Evolutionary conservation across 768 basidiomycete species (phyloP).

Genomic region (Panaeolus papilionaceus): DNA sequence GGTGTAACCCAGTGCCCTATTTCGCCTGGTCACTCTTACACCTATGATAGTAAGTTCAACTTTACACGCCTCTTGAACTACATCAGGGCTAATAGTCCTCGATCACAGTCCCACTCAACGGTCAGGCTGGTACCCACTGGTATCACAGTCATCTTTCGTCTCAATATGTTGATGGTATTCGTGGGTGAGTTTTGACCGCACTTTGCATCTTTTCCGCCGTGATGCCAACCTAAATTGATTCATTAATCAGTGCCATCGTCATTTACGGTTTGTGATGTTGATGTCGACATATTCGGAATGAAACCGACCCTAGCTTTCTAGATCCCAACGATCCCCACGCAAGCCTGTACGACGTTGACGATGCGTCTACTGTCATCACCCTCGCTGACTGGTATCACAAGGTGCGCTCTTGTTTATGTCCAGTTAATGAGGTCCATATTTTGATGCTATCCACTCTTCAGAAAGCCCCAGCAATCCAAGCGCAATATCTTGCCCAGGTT

Average conservation of each 20-base stretch:
- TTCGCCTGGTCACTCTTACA: slow-evolving; percentile 34
- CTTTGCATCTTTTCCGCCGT: slow-evolving; percentile 25
- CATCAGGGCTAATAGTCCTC: background rate
- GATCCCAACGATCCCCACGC: slow-evolving; percentile 17
- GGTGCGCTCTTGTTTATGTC: background rate
- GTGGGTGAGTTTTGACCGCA: slow-evolving; percentile 45
- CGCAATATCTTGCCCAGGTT: slow-evolving; percentile 33
- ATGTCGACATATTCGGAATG: slow-evolving; percentile 30
- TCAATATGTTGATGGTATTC: slow-evolving; percentile 30
- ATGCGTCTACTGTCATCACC: slow-evolving; percentile 43
- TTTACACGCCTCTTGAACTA: too few relatives aligned
- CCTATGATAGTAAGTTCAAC: slow-evolving; percentile 28
- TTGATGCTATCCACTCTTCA: background rate
- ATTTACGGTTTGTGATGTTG: slow-evolving; percentile 27
- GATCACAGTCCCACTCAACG: slow-evolving; percentile 26
- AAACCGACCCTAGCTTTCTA: background rate
- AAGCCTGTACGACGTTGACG: slow-evolving; percentile 29
- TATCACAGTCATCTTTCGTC: slow-evolving; percentile 32
- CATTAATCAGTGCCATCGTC: background rate
- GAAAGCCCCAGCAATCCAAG: slow-evolving; percentile 35
- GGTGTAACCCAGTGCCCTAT: slow-evolving; percentile 39
- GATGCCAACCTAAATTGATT: background rate
- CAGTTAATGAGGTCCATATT: background rate
- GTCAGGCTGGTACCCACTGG: slow-evolving; percentile 41
- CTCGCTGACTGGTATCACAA: slow-evolving; percentile 32